Evolutionary conservation across 2,329 filamentous ascomycete species (phyloP).

Genomic region (Metarhizium anisopliae): DNA sequence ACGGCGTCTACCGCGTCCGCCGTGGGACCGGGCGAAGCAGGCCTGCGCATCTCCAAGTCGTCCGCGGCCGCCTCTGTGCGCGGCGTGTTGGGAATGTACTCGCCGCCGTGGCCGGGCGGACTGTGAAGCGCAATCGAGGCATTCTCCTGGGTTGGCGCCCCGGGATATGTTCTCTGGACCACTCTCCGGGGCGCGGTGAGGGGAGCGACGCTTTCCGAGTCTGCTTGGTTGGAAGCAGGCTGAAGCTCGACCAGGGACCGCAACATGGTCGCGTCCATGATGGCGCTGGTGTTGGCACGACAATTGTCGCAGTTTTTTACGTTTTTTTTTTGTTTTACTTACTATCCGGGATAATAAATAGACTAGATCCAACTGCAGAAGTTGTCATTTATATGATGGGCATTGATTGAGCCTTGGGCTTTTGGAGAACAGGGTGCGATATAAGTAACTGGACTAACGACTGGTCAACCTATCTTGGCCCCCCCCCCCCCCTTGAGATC

Average conservation of each 20-base stretch:
- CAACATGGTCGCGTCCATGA: slow-evolving; percentile 25
- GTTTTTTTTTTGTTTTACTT: too few relatives aligned
- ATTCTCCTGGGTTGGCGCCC: slow-evolving; percentile 22
- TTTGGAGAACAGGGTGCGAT: background rate
- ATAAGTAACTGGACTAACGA: background rate
- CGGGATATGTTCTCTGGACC: slow-evolving; percentile 29
- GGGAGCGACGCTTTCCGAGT: slow-evolving; percentile 12
- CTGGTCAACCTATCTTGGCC: background rate
- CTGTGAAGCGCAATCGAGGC: slow-evolving; percentile 19
- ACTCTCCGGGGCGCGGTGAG: slow-evolving; percentile 24
- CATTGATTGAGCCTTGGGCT: too few relatives aligned
- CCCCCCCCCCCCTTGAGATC: background rate
- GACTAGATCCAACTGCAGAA: too few relatives aligned
- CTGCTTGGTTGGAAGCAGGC: slow-evolving; percentile 11
- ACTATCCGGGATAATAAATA: too few relatives aligned
- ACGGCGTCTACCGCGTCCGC: slow-evolving; percentile 35
- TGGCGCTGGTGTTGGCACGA: background rate
- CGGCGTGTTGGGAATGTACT: background rate
- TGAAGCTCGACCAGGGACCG: slow-evolving; percentile 23
- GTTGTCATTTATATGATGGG: too few relatives aligned
- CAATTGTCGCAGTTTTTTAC: background rate
- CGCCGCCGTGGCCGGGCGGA: slow-evolving; percentile 7
- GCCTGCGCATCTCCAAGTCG: slow-evolving; percentile 45
- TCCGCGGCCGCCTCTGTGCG: slow-evolving; percentile 8
- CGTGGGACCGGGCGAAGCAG: slow-evolving; percentile 31